Conservation (phyloP, 257 asterid genomes). For the Solanum dulcamara region DNA sequence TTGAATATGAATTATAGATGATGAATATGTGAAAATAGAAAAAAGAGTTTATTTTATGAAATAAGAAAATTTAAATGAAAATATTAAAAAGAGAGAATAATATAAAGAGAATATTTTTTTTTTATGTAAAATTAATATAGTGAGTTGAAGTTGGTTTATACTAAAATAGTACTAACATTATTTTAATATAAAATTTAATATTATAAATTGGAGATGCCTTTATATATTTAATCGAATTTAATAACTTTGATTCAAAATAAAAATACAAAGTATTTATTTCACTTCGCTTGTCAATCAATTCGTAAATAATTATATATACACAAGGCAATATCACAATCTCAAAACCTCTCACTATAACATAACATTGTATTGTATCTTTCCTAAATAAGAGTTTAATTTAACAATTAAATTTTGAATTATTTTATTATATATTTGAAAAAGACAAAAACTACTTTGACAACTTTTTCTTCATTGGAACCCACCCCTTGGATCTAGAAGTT, state of each 20-base stretch:
- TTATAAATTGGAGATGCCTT: too few species aligned
- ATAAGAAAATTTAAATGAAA: too few species aligned
- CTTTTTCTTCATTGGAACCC: not conserved
- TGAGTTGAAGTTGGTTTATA: too few species aligned
- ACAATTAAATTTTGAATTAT: not conserved
- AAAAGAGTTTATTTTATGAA: too few species aligned
- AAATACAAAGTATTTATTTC: not conserved
- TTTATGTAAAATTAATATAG: too few species aligned
- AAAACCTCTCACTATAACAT: not conserved
- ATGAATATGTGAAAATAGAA: too few species aligned
- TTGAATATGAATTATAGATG: too few species aligned
- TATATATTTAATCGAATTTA: not conserved
- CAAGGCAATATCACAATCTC: not conserved
- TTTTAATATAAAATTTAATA: too few species aligned
- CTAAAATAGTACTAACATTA: too few species aligned
- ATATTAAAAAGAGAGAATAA: too few species aligned
- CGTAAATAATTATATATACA: not conserved
- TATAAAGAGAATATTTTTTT: too few species aligned
- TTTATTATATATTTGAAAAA: not conserved
- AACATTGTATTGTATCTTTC: not conserved
- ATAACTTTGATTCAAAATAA: not conserved
- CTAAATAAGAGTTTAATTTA: not conserved
- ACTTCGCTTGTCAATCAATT: not conserved
- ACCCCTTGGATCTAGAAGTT: not conserved
- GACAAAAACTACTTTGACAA: not conserved